A percentile compares a stretch with the other conserved stretches of the same genome.
Evolutionary conservation across 2,329 filamentous ascomycete species (phyloP).

Genomic region (Xylaria multiplex): DNA sequence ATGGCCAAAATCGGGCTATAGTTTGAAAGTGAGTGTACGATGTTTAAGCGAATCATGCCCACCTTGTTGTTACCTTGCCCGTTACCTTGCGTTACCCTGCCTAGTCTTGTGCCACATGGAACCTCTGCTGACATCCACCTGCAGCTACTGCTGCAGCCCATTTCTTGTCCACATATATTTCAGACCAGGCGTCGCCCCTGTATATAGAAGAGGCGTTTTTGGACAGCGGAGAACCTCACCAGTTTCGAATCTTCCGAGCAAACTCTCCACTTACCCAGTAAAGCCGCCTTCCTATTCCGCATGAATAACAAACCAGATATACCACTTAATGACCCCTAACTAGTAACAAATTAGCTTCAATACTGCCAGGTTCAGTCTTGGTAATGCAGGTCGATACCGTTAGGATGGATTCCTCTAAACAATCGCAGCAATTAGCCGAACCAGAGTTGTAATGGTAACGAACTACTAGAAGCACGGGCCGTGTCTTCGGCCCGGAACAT

Average conservation of each 20-base stretch:
- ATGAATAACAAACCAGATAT: not conserved
- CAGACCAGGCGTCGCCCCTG: not conserved
- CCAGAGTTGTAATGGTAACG: no score
- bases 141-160: not conserved
- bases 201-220: not conserved
- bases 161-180: not conserved
- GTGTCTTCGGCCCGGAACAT: no score
- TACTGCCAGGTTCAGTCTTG: no score
- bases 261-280: not conserved
- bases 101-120: not conserved
- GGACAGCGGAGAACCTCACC: not conserved
- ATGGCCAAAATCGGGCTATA: conserved; percentile 6
- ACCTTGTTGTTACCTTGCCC: conserved; percentile 10
- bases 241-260: conserved; percentile 5
- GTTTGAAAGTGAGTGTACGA: not conserved
- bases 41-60: conserved; percentile 11
- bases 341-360: no score
- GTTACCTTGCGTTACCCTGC: conserved; percentile 14
- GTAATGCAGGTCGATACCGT: no score
- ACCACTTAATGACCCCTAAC: not conserved
- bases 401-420: no score
- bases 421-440: no score
- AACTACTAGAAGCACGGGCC: no score
- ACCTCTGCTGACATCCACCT: not conserved
- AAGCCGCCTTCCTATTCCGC: not conserved